Conservation (phyloP, 495 filamentous ascomycete genomes). For the Clavariopsis aquatica region DNA sequence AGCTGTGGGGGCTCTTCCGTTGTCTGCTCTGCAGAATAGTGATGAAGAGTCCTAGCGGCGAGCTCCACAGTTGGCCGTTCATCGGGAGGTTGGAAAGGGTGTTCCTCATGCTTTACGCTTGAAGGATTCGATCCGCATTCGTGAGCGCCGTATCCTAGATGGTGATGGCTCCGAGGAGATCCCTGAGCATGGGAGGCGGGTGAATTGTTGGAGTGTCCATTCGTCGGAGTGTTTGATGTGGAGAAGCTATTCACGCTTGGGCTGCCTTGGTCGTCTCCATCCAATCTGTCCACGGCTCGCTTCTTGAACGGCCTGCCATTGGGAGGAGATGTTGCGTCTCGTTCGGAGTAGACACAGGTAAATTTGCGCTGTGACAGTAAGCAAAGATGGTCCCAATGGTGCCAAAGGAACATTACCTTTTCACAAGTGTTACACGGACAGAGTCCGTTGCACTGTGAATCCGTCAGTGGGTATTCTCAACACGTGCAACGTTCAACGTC, state of each 20-base stretch:
- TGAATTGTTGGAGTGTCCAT: constrained; percentile 12
- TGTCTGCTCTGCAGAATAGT: constrained; percentile 11
- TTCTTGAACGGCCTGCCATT: constrained; percentile 25
- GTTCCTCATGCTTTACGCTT: constrained; percentile 19
- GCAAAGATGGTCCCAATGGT: not conserved
- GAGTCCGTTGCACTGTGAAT: constrained; percentile 65
- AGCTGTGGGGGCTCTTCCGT: constrained; percentile 19
- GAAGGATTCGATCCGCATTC: constrained; percentile 10
- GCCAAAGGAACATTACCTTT: constrained; percentile 22
- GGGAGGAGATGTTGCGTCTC: constrained; percentile 30
- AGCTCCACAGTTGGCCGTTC: constrained; percentile 24
- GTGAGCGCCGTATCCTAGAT: constrained; percentile 1
- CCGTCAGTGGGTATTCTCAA: constrained; percentile 6
- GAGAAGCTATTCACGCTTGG: constrained; percentile 8
- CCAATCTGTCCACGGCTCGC: constrained; percentile 13
- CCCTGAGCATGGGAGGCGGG: constrained; percentile 1
- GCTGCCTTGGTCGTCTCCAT: constrained; percentile 8
- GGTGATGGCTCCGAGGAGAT: not conserved
- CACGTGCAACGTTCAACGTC: not conserved
- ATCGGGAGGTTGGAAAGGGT: constrained; percentile 6
- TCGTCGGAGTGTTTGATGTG: constrained; percentile 21
- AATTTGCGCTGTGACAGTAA: constrained; percentile 33
- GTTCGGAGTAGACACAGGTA: constrained; percentile 34
- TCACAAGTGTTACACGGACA: constrained; percentile 66
- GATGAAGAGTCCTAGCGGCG: constrained; percentile 21